Conservation (phyloP, 1,139 yeast genomes). For the Debaryomycetaceae sp. region DNA sequence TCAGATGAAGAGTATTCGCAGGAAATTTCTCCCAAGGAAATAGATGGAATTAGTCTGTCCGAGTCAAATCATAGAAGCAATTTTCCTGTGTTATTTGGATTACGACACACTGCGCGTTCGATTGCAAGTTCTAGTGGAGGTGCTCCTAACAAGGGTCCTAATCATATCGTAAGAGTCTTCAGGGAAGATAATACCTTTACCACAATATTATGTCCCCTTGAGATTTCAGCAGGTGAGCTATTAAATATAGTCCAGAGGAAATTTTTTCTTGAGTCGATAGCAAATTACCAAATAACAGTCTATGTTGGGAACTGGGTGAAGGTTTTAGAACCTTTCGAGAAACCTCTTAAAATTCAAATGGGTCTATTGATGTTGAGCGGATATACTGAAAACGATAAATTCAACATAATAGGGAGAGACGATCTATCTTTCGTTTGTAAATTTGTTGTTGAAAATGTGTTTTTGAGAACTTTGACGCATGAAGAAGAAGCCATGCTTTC, state of each 20-base stretch:
- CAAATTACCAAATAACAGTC: slow-evolving; percentile 76
- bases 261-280: slow-evolving; percentile 66
- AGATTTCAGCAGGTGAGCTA: slow-evolving; percentile 74
- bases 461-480: slow-evolving; percentile 63
- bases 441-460: slow-evolving; percentile 72
- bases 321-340: slow-evolving; percentile 67
- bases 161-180: slow-evolving; percentile 64
- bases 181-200: slow-evolving; percentile 81
- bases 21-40: neutral
- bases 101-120: slow-evolving; percentile 24
- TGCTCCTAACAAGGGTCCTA: slow-evolving; percentile 27
- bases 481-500: slow-evolving; percentile 63
- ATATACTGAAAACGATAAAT: slow-evolving; percentile 68
- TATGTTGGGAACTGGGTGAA: slow-evolving; percentile 78
- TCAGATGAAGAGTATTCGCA: neutral
- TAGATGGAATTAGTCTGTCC: slow-evolving; percentile 1
- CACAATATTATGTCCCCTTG: slow-evolving; percentile 70
- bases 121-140: slow-evolving; percentile 17
- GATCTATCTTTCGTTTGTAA: slow-evolving; percentile 85
- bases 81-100: slow-evolving; percentile 39
- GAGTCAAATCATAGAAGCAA: slow-evolving; percentile 3
- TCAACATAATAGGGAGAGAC: slow-evolving; percentile 79
- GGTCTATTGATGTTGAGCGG: slow-evolving; percentile 76
- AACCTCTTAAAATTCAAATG: slow-evolving; percentile 76
- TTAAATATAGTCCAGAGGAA: slow-evolving; percentile 67